These are phyloP conservation scores for Plantago lanceolata DNA, from an alignment of 305 asterid species.

Conservation along the genomic window DNA sequence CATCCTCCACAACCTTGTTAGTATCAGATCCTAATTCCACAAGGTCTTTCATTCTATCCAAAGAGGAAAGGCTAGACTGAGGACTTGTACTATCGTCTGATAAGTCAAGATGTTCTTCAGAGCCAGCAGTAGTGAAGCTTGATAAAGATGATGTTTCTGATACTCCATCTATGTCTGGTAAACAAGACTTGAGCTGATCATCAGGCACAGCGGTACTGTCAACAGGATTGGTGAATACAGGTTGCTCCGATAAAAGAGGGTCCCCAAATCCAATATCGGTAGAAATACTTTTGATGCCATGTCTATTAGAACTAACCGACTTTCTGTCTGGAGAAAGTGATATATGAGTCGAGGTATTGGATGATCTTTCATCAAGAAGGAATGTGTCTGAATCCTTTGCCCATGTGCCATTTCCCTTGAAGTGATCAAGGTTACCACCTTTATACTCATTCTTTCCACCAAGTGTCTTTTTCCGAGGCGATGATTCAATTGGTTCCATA, in stretches of 20 bases:
- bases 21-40: slow-evolving; percentile 27
- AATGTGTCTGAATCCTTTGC: slow-evolving; percentile 21
- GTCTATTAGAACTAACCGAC: slow-evolving; percentile 27
- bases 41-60: slow-evolving; percentile 25
- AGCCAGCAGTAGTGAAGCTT: slow-evolving; percentile 30
- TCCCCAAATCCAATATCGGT: slow-evolving; percentile 24
- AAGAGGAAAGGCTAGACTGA: slow-evolving; percentile 26
- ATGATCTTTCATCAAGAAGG: slow-evolving; percentile 32
- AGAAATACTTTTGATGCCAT: slow-evolving; percentile 21
- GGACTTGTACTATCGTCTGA: slow-evolving; percentile 25
- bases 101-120: slow-evolving; percentile 33
- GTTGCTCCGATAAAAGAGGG: slow-evolving; percentile 30
- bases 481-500: slow-evolving; percentile 31
- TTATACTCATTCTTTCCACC: slow-evolving; percentile 20
- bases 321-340: slow-evolving; percentile 29
- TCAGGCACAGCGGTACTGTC: slow-evolving; percentile 22
- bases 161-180: slow-evolving; percentile 22
- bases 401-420: slow-evolving; percentile 25
- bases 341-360: slow-evolving; percentile 26
- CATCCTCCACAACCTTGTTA: slow-evolving; percentile 26
- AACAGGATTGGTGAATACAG: slow-evolving; percentile 24
- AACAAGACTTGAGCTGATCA: slow-evolving; percentile 24
- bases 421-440: slow-evolving; percentile 24
- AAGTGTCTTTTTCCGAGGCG: slow-evolving; percentile 21
- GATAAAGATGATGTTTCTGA: slow-evolving; percentile 38